A percentile compares a stretch with the other conserved stretches of the same genome.
phyloP scores from a whole-genome alignment of 2,329 filamentous ascomycete species.

The Talaromyces sp. region DNA sequence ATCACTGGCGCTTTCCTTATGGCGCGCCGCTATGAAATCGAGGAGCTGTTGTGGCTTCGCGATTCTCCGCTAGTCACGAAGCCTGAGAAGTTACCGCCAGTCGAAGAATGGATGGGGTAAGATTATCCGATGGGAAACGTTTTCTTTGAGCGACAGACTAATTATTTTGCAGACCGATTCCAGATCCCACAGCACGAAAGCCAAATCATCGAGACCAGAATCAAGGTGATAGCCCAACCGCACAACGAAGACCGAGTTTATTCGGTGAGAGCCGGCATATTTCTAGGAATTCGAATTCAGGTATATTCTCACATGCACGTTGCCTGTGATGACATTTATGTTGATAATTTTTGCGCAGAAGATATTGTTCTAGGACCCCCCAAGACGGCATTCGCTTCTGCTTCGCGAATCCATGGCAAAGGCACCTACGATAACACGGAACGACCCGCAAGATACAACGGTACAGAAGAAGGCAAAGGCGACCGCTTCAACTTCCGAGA shows the following conservation, averaged over 20 bases:
- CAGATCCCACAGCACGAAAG: conserved; percentile 44
- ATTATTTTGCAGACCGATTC: conserved; percentile 36
- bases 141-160: neutral
- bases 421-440: conserved; percentile 46
- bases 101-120: conserved; percentile 97
- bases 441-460: conserved; percentile 49
- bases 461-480: conserved; percentile 56
- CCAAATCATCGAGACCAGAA: conserved; percentile 37
- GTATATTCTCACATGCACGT: conserved; percentile 28
- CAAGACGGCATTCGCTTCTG: conserved; percentile 77
- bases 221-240: conserved; percentile 33
- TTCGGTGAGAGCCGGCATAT: conserved; percentile 44
- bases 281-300: conserved; percentile 51
- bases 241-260: conserved; percentile 40
- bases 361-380: conserved; percentile 85
- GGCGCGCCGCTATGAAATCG: conserved; percentile 67
- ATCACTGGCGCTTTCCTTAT: conserved; percentile 29
- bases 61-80: conserved; percentile 80
- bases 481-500: conserved; percentile 64
- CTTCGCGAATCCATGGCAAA: conserved; percentile 57
- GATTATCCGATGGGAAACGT: conserved; percentile 30
- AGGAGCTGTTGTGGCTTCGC: conserved; percentile 72
- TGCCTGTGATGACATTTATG: neutral
- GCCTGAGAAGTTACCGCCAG: conserved; percentile 73
- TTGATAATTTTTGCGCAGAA: conserved; percentile 46